Base-by-base conservation (phyloP, 345 rosid species). In the Turritis glabra region DNA sequence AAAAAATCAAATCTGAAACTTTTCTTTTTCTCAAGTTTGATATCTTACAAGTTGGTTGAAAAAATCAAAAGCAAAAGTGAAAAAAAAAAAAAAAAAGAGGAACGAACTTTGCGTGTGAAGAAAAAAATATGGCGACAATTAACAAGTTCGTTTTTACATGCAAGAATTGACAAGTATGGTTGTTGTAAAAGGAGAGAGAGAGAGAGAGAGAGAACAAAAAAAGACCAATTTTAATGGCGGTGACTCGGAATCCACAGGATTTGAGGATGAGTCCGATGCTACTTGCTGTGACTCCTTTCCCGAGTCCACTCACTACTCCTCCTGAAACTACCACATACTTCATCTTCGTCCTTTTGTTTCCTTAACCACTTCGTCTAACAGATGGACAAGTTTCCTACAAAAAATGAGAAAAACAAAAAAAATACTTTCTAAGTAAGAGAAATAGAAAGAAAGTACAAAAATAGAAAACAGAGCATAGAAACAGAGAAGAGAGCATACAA, bases 281-380 rank as follows among this genome's bases (percentile, higher is more conserved):
- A 74, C 89, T 86, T 22, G 89, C 89, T 1, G 87, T 86, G 40
- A 86, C 89, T 33, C 89, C 89, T 77, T 86, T 86, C 2, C 89
- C 89, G 29, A 86, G 84, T 5, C 89, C 89, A 57, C 89, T 86
- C 71, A 86, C 89, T 23, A 86, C 88, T 69, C 88, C 90, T 3
- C 90, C 90, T 22, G 85, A 81, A 43, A 83, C 83, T 74, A 84
- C 77, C 72, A 86, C 87, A 74, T 83, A 81, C 84, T 86, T 84
- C 90, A 81, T 81, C 76, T 78, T 71, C 67, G 60, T 17, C 52
- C 33, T 43, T 27, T 7, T 46, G 37, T 19, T 47, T 70, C 67
- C 32, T 38, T 22, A 8, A 25, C 55, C 66, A 11, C 68, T 25
- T 47, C 37, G n/a, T 40, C 70, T 67, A 7, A 15, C 27, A 13